A percentile compares a stretch with the other conserved stretches of the same genome.
Conservation (phyloP, 1,284 basidiomycete genomes). For the Leccinum laetum region DNA sequence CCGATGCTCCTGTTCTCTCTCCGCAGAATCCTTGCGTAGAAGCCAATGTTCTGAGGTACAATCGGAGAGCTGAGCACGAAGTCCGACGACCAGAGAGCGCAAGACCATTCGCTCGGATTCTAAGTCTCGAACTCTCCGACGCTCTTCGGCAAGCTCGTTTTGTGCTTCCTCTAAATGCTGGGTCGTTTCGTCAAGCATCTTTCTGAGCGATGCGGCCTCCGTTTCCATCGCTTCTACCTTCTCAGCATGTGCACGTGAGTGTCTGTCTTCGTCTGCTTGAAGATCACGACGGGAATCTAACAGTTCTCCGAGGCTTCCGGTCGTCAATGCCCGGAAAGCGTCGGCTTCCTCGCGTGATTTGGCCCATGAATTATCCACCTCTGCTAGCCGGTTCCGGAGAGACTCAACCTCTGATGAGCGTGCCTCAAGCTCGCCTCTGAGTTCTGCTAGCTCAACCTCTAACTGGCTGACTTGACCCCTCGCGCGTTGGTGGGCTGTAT, state of each 20-base stretch:
- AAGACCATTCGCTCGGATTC: conserved; percentile 73
- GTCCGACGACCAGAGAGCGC: conserved; percentile 75
- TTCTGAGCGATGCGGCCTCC: conserved; percentile 72
- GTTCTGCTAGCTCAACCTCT: conserved; percentile 75
- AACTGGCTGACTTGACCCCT: conserved; percentile 67
- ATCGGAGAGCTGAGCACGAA: conserved; percentile 77
- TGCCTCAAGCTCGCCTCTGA: conserved; percentile 77
- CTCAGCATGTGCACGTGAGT: conserved; percentile 73
- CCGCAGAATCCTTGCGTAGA: conserved; percentile 66
- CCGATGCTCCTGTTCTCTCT: conserved; percentile 69
- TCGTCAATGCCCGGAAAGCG: conserved; percentile 80
- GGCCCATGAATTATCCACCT: conserved; percentile 85
- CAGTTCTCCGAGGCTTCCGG: conserved; percentile 81
- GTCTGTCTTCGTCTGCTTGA: conserved; percentile 76
- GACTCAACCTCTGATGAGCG: conserved; percentile 72
- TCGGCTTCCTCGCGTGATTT: conserved; percentile 91
- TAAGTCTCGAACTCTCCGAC: conserved; percentile 60
- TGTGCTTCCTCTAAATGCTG: conserved; percentile 72
- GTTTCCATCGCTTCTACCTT: conserved; percentile 80
- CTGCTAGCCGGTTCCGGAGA: conserved; percentile 61
- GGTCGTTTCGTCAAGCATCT: conserved; percentile 77
- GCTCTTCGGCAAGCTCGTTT: conserved; percentile 70
- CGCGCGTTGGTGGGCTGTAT: conserved; percentile 70
- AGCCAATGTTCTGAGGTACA: conserved; percentile 74
- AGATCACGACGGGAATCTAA: conserved; percentile 83